These are phyloP conservation scores for Carex kokanica DNA, from an alignment of 176 grass and related monocot species.

Conservation along the genomic window DNA sequence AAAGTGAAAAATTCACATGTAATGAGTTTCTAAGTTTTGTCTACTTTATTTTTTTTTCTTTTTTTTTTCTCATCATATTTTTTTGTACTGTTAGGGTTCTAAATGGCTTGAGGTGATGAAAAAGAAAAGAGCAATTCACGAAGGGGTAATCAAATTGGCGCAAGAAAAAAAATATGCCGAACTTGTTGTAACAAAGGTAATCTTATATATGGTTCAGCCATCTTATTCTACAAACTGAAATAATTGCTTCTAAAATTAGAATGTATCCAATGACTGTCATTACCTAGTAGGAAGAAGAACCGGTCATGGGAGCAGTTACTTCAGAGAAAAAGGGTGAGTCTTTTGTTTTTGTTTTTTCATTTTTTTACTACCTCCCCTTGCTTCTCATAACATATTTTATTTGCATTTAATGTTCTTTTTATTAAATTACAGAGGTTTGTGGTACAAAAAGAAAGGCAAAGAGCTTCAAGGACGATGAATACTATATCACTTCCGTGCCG, in stretches of 20 bases:
- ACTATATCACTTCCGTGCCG: constrained; percentile 91
- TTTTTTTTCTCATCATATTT: constrained; percentile 21
- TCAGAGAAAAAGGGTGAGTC: constrained; percentile 70
- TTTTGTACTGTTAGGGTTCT: constrained; percentile 43
- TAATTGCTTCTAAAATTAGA: constrained; percentile 19
- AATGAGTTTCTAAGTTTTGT: constrained; percentile 18
- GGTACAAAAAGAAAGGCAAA: constrained; percentile 66
- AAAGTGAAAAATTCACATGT: constrained; percentile 67
- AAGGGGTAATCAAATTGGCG: constrained; percentile 73
- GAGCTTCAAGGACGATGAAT: constrained; percentile 85
- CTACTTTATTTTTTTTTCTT: constrained; percentile 14
- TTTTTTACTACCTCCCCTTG: neutral
- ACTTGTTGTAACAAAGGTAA: constrained; percentile 43
- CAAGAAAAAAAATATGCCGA: constrained; percentile 57
- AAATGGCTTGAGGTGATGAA: constrained; percentile 92
- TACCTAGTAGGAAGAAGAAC: constrained; percentile 54
- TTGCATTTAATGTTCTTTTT: neutral
- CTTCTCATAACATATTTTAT: constrained; percentile 3
- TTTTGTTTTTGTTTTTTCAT: neutral
- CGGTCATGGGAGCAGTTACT: constrained; percentile 35
- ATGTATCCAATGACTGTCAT: constrained; percentile 30
- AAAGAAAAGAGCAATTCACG: constrained; percentile 85
- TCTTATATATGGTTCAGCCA: constrained; percentile 16
- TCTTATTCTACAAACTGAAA: neutral
- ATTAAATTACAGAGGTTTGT: constrained; percentile 59